Evolutionary conservation across 768 basidiomycete species (phyloP).

Genomic region (Mrakia gelida): DNA sequence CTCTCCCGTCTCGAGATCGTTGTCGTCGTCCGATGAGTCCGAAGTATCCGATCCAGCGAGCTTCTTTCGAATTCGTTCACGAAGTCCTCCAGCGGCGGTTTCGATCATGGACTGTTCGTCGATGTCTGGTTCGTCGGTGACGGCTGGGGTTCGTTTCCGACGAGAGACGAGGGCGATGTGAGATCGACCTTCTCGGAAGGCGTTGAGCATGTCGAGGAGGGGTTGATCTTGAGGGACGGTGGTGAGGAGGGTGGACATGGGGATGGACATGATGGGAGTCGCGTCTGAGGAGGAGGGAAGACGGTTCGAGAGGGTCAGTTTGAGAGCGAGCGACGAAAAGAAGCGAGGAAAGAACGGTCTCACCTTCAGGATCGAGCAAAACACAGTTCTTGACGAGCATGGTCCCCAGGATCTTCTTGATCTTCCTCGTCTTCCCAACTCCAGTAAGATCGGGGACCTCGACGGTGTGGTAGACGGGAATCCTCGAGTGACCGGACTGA

Average conservation of each 20-base stretch:
- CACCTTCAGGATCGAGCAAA: conserved; percentile 76
- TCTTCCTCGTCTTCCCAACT: conserved; percentile 13
- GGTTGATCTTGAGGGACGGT: conserved; percentile 83
- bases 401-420: conserved; percentile 80
- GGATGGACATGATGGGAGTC: conserved; percentile 72
- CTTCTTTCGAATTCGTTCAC: conserved; percentile 67
- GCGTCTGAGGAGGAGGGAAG: conserved; percentile 54
- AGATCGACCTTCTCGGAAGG: conserved; percentile 81
- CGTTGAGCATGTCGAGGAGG: conserved; percentile 75
- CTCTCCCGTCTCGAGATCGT: conserved; percentile 31
- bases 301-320: background rate
- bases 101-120: conserved; percentile 57
- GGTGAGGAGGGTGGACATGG: conserved; percentile 71
- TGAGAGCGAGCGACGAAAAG: background rate
- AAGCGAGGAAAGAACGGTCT: background rate
- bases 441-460: conserved; percentile 53
- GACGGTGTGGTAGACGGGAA: conserved; percentile 50
- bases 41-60: conserved; percentile 37
- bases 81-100: conserved; percentile 72
- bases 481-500: conserved; percentile 58
- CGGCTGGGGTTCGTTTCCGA: conserved; percentile 48
- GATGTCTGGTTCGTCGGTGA: conserved; percentile 40
- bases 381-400: conserved; percentile 83
- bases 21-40: conserved; percentile 31
- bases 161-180: conserved; percentile 89